Evolutionary conservation across 2,329 filamentous ascomycete genomes (phyloP).

Genomic region (Arachnopeziza araneosa): DNA sequence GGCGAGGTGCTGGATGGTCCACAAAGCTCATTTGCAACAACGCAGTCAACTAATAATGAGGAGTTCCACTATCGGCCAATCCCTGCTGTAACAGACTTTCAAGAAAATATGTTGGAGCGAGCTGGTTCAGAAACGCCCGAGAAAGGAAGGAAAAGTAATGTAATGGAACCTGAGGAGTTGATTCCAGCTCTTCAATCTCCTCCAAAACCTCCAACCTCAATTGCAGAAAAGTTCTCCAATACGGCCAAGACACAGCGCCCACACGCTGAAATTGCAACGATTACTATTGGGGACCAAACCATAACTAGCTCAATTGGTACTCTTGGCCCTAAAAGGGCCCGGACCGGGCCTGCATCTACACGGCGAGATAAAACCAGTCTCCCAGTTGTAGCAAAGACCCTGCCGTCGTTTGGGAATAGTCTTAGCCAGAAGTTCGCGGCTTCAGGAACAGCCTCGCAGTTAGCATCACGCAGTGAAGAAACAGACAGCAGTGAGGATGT

Average conservation of each 20-base stretch:
- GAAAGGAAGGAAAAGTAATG: neutral
- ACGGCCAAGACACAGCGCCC: slow-evolving; percentile 16
- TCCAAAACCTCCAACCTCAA: slow-evolving; percentile 18
- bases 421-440: slow-evolving; percentile 27
- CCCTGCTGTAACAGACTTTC: slow-evolving; percentile 27
- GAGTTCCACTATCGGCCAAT: slow-evolving; percentile 10
- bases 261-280: slow-evolving; percentile 28
- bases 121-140: slow-evolving; percentile 20
- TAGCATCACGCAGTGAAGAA: neutral
- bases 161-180: slow-evolving; percentile 11
- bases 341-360: slow-evolving; percentile 8
- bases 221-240: slow-evolving; percentile 21
- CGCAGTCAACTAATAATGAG: slow-evolving; percentile 8
- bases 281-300: slow-evolving; percentile 30
- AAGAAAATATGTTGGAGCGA: slow-evolving; percentile 16
- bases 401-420: slow-evolving; percentile 27
- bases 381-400: neutral
- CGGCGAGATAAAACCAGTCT: slow-evolving; percentile 2
- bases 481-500: neutral
- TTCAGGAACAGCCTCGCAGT: neutral
- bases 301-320: slow-evolving; percentile 29
- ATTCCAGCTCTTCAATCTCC: slow-evolving; percentile 24
- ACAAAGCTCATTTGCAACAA: slow-evolving; percentile 17
- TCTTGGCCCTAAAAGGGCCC: slow-evolving; percentile 21
- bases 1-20: slow-evolving; percentile 14